Evolutionary conservation across 2,329 filamentous ascomycete species (phyloP), one percentile per base, ranked within the genome.

Genomic region (Zymoseptoria passerinii): DNA sequence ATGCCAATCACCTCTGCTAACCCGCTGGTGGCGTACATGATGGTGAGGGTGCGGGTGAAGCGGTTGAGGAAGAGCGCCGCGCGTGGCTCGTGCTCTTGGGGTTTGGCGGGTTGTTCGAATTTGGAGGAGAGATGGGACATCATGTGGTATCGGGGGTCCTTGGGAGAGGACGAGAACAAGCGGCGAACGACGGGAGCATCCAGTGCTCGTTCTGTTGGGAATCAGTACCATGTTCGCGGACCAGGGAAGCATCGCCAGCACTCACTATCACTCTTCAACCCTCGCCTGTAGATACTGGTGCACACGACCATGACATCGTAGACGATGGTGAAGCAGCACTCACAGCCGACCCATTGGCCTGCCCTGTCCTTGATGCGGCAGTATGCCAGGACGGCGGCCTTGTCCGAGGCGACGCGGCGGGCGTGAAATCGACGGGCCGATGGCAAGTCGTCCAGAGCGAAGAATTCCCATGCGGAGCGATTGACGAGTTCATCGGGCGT

Each of bases 131-230:
- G 78, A 64, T 92, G 88, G 57, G 90, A 88, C 70, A 95, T 77
- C 90, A 95, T 95, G 74, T 94, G 89, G 72, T 95, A 95, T 63
- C 90, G 85, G 18, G 90, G 89, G 68, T 95, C 90, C 67, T 85
- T 81, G 13, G 89, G 88, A 7, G 89, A 92, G 27, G 87, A 90
- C 2, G 89, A 86, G 72, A 95, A 95, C 28, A 92, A 78, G 53
- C 87, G 85, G 56, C 89, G 84, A 57, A 95, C 86, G 60, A 89
- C 81, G 1, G 89, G 89, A 48, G 89, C 90, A 67, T 90, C 88
- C 4, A 84, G 78, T 16, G 88, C 89, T 65, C 90, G 83, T 68
- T 87, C 90, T 94, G 67, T n/a, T 28, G 9, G 29, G 6, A 6
- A 53, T 62, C 60, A 67, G 65, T 54, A 40, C 50, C 29, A 23